Percentiles rank a stretch among this genome's conserved stretches.
Evolutionary conservation across 768 basidiomycete species (phyloP).

Genomic region (Trametopsis cervina): DNA sequence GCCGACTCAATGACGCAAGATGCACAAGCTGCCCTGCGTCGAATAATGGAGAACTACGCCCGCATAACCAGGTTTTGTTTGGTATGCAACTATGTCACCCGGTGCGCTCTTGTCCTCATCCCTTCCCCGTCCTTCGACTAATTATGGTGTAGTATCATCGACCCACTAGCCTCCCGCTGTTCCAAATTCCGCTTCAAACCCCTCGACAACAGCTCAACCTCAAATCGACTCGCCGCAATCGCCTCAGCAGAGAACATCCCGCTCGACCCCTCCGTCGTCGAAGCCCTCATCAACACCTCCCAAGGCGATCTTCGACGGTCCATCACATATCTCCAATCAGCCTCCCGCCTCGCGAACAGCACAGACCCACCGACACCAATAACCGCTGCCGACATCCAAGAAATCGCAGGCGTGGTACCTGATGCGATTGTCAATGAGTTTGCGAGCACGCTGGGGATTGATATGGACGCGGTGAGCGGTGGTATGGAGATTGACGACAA

Average conservation of each 20-base stretch:
- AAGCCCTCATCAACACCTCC: conserved; percentile 71
- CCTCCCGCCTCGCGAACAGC: conserved; percentile 77
- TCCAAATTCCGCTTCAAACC: conserved; percentile 98
- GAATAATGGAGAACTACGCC: conserved; percentile 99
- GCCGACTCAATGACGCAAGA: conserved; percentile 99
- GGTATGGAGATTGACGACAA: conserved; percentile 49
- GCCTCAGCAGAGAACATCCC: conserved; percentile 67
- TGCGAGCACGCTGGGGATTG: conserved; percentile 66
- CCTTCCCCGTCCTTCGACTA: background rate
- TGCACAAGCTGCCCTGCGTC: conserved; percentile 89
- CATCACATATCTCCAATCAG: conserved; percentile 97
- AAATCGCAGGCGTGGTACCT: conserved; percentile 95
- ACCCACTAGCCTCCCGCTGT: conserved; percentile 96
- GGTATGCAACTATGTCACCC: conserved; percentile 98
- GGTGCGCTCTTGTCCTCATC: conserved; percentile 43
- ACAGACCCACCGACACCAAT: conserved; percentile 69
- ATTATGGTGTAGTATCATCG: conserved; percentile 85
- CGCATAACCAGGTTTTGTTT: conserved; percentile 96
- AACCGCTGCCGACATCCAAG: conserved; percentile 76
- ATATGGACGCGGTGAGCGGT: conserved; percentile 33
- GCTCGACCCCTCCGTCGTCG: conserved; percentile 51
- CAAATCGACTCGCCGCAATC: conserved; percentile 71
- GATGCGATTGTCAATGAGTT: conserved; percentile 62
- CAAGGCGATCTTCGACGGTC: conserved; percentile 92
- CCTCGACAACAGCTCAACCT: conserved; percentile 72